Evolutionary conservation across 2,329 filamentous ascomycete genomes (phyloP).

Genomic region (Aspergillus chevalieri): DNA sequence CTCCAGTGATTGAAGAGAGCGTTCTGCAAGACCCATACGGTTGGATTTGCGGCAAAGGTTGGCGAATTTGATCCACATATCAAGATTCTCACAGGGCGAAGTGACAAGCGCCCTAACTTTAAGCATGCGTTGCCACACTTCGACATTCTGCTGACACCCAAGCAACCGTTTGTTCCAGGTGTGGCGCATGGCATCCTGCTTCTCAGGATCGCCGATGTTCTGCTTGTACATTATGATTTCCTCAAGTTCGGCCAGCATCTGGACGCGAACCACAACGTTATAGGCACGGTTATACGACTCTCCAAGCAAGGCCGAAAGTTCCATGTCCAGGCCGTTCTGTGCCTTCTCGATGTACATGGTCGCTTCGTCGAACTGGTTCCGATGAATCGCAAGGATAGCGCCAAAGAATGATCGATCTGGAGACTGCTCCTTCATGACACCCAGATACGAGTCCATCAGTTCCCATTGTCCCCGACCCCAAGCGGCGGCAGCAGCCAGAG

Average conservation of each 20-base stretch:
- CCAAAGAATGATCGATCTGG: slow-evolving; percentile 97
- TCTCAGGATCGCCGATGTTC: slow-evolving; percentile 68
- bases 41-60: slow-evolving; percentile 96
- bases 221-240: slow-evolving; percentile 99
- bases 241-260: slow-evolving; percentile 97
- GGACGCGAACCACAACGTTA: slow-evolving; percentile 89
- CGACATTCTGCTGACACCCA: slow-evolving; percentile 92
- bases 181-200: slow-evolving; percentile 80
- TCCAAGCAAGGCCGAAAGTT: slow-evolving; percentile 91
- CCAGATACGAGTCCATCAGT: slow-evolving; percentile 93
- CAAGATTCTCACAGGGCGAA: slow-evolving; percentile 83
- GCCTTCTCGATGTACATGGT: slow-evolving; percentile 85
- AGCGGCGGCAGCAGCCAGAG: slow-evolving; percentile 86
- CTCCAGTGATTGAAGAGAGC: slow-evolving; percentile 86
- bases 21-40: slow-evolving; percentile 89
- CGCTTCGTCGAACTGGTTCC: slow-evolving; percentile 91
- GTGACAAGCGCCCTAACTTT: slow-evolving; percentile 91
- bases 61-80: slow-evolving; percentile 99
- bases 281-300: slow-evolving; percentile 98
- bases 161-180: slow-evolving; percentile 96
- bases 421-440: slow-evolving; percentile 87
- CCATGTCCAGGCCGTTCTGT: slow-evolving; percentile 90
- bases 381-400: slow-evolving; percentile 87
- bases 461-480: slow-evolving; percentile 98
- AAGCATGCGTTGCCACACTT: slow-evolving; percentile 98